Conservation (phyloP, 257 asterid genomes). For the Eustoma russellianum region DNA sequence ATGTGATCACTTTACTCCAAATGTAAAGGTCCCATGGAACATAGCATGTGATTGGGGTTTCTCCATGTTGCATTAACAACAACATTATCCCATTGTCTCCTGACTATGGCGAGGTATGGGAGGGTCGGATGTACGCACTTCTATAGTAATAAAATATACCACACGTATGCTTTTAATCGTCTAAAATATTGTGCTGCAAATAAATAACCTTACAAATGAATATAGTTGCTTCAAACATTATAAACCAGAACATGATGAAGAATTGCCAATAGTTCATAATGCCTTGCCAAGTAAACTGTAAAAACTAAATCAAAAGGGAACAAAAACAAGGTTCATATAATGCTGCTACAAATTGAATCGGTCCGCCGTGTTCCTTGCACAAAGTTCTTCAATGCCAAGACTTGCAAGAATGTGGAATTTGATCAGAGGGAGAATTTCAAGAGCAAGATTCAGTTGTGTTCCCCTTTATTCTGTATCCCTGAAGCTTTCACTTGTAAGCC, state of each 20-base stretch:
- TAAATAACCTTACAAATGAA: too few species aligned
- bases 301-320: slow-evolving; percentile 11
- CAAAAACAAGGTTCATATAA: slow-evolving; percentile 14
- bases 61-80: neutral
- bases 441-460: neutral
- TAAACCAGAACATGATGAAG: slow-evolving; percentile 24
- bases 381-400: slow-evolving; percentile 37
- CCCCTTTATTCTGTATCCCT: slow-evolving; percentile 49
- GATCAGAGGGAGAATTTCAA: slow-evolving; percentile 5
- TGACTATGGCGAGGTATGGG: too few species aligned
- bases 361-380: slow-evolving; percentile 15
- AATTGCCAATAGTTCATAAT: slow-evolving; percentile 41
- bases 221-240: slow-evolving; percentile 8
- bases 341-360: slow-evolving; percentile 29
- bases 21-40: slow-evolving; percentile 8
- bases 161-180: neutral
- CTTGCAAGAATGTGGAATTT: slow-evolving; percentile 20
- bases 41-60: slow-evolving; percentile 11
- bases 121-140: too few species aligned
- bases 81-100: too few species aligned
- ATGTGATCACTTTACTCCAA: neutral
- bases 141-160: too few species aligned
- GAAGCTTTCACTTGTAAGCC: slow-evolving; percentile 87
- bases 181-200: neutral
- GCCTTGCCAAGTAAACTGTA: slow-evolving; percentile 15